Conservation (phyloP, 495 filamentous ascomycete genomes). For the Talaromyces liani region DNA sequence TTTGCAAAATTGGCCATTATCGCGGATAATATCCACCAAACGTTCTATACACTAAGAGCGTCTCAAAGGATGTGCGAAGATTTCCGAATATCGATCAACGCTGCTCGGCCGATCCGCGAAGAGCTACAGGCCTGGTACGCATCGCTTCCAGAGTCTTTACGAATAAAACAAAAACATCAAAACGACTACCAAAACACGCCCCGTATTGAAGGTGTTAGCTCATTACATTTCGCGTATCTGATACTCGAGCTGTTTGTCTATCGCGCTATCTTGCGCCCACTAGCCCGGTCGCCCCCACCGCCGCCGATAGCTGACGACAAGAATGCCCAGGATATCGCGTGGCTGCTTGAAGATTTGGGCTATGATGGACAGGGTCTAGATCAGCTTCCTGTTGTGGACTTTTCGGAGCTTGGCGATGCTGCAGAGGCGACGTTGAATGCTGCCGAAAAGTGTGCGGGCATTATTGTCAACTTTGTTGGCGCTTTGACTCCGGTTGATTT, state of each 20-base stretch:
- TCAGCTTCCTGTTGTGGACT: conserved; percentile 18
- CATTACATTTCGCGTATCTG: conserved; percentile 28
- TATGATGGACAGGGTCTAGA: background rate
- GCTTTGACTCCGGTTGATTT: conserved; percentile 26
- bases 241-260: conserved; percentile 29
- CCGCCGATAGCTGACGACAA: conserved; percentile 20
- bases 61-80: conserved; percentile 25
- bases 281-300: conserved; percentile 26
- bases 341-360: conserved; percentile 4
- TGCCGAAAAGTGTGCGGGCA: conserved; percentile 27
- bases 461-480: conserved; percentile 23
- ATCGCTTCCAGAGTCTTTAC: conserved; percentile 20
- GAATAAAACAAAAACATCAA: background rate
- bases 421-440: conserved; percentile 23
- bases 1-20: conserved; percentile 11
- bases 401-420: conserved; percentile 19
- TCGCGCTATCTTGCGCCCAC: conserved; percentile 27
- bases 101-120: conserved; percentile 19
- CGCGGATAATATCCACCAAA: conserved; percentile 25
- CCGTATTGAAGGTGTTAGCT: background rate
- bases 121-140: conserved; percentile 27
- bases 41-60: conserved; percentile 27
- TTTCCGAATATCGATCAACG: conserved; percentile 21
- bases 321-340: background rate
- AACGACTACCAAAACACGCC: background rate